Percentiles rank a stretch among this genome's conserved stretches.
phyloP scores from a whole-genome alignment of 1,139 yeast species.

The Candida labiduridarum region DNA sequence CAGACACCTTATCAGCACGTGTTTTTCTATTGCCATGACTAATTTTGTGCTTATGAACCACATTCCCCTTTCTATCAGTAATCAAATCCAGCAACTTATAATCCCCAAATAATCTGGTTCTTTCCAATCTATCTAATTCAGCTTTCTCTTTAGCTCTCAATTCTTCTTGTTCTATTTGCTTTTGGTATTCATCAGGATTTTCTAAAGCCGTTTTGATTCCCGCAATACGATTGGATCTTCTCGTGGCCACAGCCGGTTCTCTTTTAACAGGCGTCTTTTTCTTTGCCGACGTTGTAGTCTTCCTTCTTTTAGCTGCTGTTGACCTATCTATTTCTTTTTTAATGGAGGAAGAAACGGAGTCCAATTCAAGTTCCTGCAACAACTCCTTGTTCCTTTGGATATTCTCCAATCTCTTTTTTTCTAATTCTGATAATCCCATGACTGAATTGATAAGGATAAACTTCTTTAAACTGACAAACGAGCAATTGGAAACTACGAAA shows the following conservation, averaged over 20 bases:
- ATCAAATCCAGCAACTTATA: constrained; percentile 59
- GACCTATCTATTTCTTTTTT: constrained; percentile 24
- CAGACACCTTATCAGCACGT: constrained; percentile 13
- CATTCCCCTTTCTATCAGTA: constrained; percentile 18
- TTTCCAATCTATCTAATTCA: constrained; percentile 27
- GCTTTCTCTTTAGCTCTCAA: constrained; percentile 18
- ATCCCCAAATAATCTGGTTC: constrained; percentile 63
- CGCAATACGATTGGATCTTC: constrained; percentile 68
- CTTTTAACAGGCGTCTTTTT: constrained; percentile 2
- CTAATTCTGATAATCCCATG: constrained; percentile 60
- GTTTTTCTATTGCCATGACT: too few species aligned
- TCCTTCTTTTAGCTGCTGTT: constrained; percentile 17
- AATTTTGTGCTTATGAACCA: too few species aligned
- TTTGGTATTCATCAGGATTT: constrained; percentile 39
- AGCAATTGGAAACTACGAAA: background rate
- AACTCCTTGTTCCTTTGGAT: constrained; percentile 46
- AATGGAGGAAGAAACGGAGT: constrained; percentile 24
- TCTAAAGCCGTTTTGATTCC: constrained; percentile 53
- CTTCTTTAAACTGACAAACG: background rate
- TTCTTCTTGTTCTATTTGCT: constrained; percentile 39
- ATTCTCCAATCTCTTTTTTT: constrained; percentile 63
- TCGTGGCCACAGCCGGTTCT: constrained; percentile 47
- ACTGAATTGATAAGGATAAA: background rate
- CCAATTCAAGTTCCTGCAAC: constrained; percentile 40
- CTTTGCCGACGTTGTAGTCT: constrained; percentile 21